phyloP scores from a whole-genome alignment of 2,329 filamentous ascomycete genomes.

The Fusarium buharicum region DNA sequence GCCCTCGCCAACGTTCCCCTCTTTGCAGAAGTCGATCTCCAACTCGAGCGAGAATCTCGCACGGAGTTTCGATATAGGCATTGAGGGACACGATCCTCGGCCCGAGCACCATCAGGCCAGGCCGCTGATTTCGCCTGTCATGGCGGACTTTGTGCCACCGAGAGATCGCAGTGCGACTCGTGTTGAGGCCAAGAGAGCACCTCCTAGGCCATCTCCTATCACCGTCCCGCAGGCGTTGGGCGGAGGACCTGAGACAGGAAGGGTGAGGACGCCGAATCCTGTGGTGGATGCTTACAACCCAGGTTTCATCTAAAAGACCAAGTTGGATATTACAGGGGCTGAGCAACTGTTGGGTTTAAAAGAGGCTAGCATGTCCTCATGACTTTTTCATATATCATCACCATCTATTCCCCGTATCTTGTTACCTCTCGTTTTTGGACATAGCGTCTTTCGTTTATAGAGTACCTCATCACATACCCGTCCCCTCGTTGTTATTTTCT shows the following conservation, averaged over 20 bases:
- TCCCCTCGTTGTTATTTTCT: constrained; percentile 19
- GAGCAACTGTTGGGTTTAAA: constrained; percentile 20
- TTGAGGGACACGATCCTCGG: constrained; percentile 8
- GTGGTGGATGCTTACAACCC: constrained; percentile 43
- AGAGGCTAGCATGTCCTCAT: constrained; percentile 20
- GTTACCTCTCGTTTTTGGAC: constrained; percentile 9
- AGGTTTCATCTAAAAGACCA: constrained; percentile 36
- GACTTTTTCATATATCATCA: constrained; percentile 20
- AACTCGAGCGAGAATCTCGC: constrained; percentile 48
- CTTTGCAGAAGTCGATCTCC: constrained; percentile 50
- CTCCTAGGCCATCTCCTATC: constrained; percentile 48
- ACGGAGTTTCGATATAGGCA: constrained; percentile 47
- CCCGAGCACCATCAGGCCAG: constrained; percentile 19
- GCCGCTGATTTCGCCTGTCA: constrained; percentile 49
- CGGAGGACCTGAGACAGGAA: constrained; percentile 12
- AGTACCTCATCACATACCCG: constrained; percentile 32
- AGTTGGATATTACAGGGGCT: background rate
- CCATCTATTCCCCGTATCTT: constrained; percentile 11
- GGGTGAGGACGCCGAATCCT: constrained; percentile 33
- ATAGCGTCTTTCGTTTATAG: constrained; percentile 36
- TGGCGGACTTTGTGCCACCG: constrained; percentile 42
- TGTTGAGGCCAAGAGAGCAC: constrained; percentile 49
- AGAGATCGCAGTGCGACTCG: constrained; percentile 37
- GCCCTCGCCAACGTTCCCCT: constrained; percentile 52
- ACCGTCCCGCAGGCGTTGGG: constrained; percentile 43